Evolutionary conservation across 306 rosid species (phyloP), one percentile per base, ranked within the genome.

Genomic region (Trifolium repens): DNA sequence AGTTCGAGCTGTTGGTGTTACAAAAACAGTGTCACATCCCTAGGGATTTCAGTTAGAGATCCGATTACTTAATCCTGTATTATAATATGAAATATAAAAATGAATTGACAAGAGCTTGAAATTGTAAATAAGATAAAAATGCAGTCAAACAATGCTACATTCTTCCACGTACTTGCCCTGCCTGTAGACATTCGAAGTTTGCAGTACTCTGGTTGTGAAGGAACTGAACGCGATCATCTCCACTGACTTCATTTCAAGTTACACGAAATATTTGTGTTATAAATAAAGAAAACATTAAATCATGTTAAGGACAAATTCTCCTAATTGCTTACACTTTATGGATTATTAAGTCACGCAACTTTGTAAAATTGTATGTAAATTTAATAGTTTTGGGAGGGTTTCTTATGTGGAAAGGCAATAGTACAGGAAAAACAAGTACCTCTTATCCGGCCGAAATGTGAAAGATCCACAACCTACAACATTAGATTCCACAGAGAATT

Each of bases 1-100:
- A 64, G 98, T 87, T 82, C 97, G 97, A 83, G 98, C 98, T 9
- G 98, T 91, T 86, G 97, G 93, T 55, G 98, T 91, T 62, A 94
- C 98, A 81, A 94, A 94, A 73, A 85, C 98, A 47, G 97, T 94
- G 86, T 92, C 97, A 83, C 96, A 94, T 75, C 98, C 98, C 98
- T 93, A 84, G 3, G 84, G 85, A 87, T 88, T 87, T 87, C 87
- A 91, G 87, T 78, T 71, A 85, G 89, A 86, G 81, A 87, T 84
- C 93, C 88, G 69, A 79, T 91, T 87, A 91, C 84, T 87, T 82
- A 85, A 87, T 83, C 89, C 87, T 82, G 88, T 85, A 86, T 79
- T 75, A 71, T 84, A 71, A 75, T 84, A 79, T 81, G 58, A 63
- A 68, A 84, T 81, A 80, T 71, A 87, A 79, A 81, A 83, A 80